Evolutionary conservation across 2,329 filamentous ascomycete genomes (phyloP), one percentile per base, ranked within the genome.

Genomic region (Clarireedia homoeocarpa): DNA sequence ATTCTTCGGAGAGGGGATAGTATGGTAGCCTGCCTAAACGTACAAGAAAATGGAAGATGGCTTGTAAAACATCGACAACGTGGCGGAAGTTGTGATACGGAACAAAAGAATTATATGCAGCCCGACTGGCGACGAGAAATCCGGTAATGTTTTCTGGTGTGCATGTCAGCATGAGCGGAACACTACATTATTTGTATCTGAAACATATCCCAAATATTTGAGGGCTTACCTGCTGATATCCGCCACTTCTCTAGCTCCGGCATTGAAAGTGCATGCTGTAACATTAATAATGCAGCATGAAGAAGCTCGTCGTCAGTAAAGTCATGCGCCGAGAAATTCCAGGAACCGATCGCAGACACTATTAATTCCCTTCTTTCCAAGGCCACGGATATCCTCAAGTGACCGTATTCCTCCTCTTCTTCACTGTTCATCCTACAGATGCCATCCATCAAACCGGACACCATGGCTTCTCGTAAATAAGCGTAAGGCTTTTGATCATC

Each of bases 21-120:
- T 81, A 79, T 14, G 87, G 87, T 50, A 95, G 75, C 36, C 84
- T 83, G 56, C 89, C 88, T 51, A 96, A 85, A 61, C 83, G 83
- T 55, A 96, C 78, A 5, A 97, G 81, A 68, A 96, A 96, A 73
- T 87, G 85, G 70, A 96, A 97, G 3, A 91, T 84, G 1, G 92
- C 95, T 71, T 97, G 92, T 53, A 97, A 78, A 27, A 99, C 94
- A 71, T 99, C 94, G 59, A 96, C 86, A 23, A 96, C 94, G 72
- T 99, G 94, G 54, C 92, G 88, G 71, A 97, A 99, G 72, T 99
- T 99, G 76, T 99, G 94, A 68, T 97, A 99, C 23, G 92, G 88
- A 38, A 96, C 91, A 70, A 96, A 96, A 57, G 83, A 88, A 71
- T 97, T 97, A 74, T 99, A 99, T n/a, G 94, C 89, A 48, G 87